phyloP scores from a whole-genome alignment of 768 basidiomycete species.

The Phaffia australis region DNA sequence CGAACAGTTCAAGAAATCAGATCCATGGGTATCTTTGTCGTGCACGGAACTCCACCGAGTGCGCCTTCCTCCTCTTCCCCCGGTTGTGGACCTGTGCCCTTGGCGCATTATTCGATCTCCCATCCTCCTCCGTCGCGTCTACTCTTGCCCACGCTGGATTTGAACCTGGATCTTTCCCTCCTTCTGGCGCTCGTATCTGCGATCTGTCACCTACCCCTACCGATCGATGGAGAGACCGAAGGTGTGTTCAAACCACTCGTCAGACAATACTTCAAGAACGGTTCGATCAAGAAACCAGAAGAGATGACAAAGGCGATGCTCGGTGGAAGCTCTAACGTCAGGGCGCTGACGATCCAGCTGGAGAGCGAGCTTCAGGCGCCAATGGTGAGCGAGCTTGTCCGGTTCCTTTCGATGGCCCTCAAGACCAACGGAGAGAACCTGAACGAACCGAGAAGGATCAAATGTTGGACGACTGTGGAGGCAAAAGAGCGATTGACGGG shows the following conservation, averaged over 20 bases:
- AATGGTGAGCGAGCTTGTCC: conserved; percentile 48
- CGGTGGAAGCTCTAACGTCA: conserved; percentile 47
- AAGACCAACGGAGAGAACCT: neutral
- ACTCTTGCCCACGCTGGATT: conserved; percentile 45
- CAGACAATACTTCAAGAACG: conserved; percentile 23
- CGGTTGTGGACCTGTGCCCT: neutral
- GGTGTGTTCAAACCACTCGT: conserved; percentile 50
- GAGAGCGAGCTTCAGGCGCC: conserved; percentile 61
- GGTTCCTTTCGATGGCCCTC: neutral
- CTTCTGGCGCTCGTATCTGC: conserved; percentile 76
- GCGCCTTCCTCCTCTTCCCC: conserved; percentile 29
- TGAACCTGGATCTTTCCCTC: conserved; percentile 75
- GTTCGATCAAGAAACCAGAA: neutral
- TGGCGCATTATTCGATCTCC: neutral
- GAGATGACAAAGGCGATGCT: conserved; percentile 24
- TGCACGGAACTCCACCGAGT: conserved; percentile 46
- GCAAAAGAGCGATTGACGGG: conserved; percentile 59
- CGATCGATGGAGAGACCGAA: conserved; percentile 49
- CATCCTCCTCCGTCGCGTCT: conserved; percentile 17
- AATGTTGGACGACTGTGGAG: conserved; percentile 66
- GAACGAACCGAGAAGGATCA: neutral
- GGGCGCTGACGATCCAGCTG: conserved; percentile 60
- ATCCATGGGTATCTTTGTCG: conserved; percentile 55
- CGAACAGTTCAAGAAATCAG: conserved; percentile 49
- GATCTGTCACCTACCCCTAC: conserved; percentile 62